Evolutionary conservation across 345 rosid genomes (phyloP), one percentile per base, ranked within the genome.

Genomic region (Pseudoturritis turrita): DNA sequence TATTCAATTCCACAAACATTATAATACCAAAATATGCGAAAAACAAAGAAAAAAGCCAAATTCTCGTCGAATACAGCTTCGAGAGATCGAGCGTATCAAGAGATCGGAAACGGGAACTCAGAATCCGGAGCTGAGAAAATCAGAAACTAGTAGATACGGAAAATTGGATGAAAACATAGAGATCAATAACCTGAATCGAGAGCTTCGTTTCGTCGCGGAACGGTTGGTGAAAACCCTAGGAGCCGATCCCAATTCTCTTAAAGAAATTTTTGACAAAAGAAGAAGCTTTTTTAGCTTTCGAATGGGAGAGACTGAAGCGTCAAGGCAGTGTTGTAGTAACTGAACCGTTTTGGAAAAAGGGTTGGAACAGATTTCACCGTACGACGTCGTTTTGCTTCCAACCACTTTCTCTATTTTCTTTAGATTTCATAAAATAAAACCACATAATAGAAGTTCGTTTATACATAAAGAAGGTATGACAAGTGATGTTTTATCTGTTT

Each of bases 141-240:
- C 41, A 18, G 10, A 59, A 36, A 29, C 3, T 33, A 31, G 9
- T 0, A 33, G 9, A 45, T 10, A 14, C 1, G 35, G 17, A 33
- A 7, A 55, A 29, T 14, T 46, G 37, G 37, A 57, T 1, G 2
- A 35, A 7, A 33, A 29, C 1, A 4, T 12, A 59, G 67, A 37
- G 39, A 70, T 28, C n/a, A 61, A 60, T 2, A 43, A 53, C 70
- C 70, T 63, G 13, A 13, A 61, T 6, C 5, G 57, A 35, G 58
- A 73, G 58, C 12, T n/a, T n/a, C n/a, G 37, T 11, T 33, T 64
- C 64, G 71, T 53, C n/a, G 21, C 68, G 53, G 6, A 29, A 2
- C 37, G 70, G 28, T 25, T 36, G 67, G n/a, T 10, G 62, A 29
- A 36, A 74, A 15, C 78, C 78, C 73, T 49, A 74, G 12, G 39